phyloP scores from a whole-genome alignment of 169 alveolate species.

The Eimeria necatrix region DNA sequence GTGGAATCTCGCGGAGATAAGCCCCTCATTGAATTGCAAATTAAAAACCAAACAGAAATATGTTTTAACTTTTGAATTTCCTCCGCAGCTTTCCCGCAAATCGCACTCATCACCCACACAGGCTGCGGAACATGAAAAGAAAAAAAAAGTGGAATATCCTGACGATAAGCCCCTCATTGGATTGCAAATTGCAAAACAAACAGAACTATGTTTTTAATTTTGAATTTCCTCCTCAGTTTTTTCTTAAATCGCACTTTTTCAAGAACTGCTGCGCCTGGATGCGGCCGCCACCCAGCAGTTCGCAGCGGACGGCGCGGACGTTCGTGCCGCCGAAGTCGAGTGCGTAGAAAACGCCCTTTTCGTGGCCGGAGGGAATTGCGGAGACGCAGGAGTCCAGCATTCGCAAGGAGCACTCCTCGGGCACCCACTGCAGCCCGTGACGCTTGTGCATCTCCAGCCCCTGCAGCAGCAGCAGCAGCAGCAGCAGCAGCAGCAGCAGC shows the following conservation, averaged over 20 bases:
- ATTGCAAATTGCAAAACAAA: neutral
- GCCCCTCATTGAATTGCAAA: neutral
- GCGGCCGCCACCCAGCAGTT: slow-evolving; percentile 86
- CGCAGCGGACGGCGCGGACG: slow-evolving; percentile 91
- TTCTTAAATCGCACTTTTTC: slow-evolving; percentile 10
- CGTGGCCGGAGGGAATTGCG: slow-evolving; percentile 91
- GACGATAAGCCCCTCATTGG: neutral
- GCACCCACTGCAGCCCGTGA: slow-evolving; percentile 72
- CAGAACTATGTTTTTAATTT: neutral
- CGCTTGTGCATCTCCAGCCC: slow-evolving; percentile 78
- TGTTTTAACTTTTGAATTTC: neutral
- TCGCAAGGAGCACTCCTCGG: slow-evolving; percentile 74
- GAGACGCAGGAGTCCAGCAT: slow-evolving; percentile 91
- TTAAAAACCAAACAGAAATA: neutral
- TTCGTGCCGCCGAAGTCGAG: slow-evolving; percentile 95
- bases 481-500: no score
- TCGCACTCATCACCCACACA: no score
- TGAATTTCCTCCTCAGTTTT: neutral
- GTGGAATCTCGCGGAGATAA: neutral
- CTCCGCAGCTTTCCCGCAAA: neutral
- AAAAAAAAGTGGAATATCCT: neutral
- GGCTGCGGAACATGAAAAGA: neutral
- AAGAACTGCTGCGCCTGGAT: neutral
- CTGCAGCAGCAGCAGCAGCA: slow-evolving; percentile 22
- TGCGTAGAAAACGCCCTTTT: slow-evolving; percentile 93